Percentiles rank a stretch among this genome's conserved stretches.
These are phyloP conservation scores for Madurella mycetomatis DNA, from an alignment of 2,329 filamentous ascomycete genomes.

Conservation along the genomic window DNA sequence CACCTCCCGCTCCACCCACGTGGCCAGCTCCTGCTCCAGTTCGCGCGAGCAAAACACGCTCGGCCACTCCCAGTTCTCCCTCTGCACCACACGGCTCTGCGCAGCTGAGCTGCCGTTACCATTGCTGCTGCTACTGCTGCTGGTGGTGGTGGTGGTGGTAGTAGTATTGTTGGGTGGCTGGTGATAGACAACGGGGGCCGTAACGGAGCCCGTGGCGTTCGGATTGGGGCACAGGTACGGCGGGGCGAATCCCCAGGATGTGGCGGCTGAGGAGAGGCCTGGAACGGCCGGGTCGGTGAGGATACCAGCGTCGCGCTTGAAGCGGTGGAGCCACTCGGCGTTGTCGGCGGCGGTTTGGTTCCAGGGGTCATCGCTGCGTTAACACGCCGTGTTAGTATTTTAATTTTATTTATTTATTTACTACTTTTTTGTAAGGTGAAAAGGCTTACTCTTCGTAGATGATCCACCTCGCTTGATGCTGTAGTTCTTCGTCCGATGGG, in stretches of 20 bases:
- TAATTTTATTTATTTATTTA: no score
- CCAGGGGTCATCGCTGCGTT: slow-evolving; percentile 55
- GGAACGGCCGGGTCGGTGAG: slow-evolving; percentile 45
- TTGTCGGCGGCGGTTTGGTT: slow-evolving; percentile 62
- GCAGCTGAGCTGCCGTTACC: slow-evolving; percentile 22
- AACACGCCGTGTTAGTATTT: neutral
- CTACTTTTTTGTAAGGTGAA: slow-evolving; percentile 18
- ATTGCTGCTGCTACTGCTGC: neutral
- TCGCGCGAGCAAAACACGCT: slow-evolving; percentile 55
- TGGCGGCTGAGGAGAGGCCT: slow-evolving; percentile 39
- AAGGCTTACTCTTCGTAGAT: slow-evolving; percentile 54
- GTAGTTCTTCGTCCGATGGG: slow-evolving; percentile 59
- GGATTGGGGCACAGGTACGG: slow-evolving; percentile 50
- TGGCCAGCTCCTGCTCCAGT: slow-evolving; percentile 50
- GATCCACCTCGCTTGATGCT: slow-evolving; percentile 60
- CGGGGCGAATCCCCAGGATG: slow-evolving; percentile 52
- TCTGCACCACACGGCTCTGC: slow-evolving; percentile 40
- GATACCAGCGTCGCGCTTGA: slow-evolving; percentile 56
- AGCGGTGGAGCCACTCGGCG: slow-evolving; percentile 57
- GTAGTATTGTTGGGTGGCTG: neutral
- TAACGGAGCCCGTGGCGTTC: slow-evolving; percentile 31
- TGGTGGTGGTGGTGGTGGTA: neutral
- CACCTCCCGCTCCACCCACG: slow-evolving; percentile 43
- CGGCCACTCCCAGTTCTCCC: slow-evolving; percentile 39
- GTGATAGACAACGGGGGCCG: slow-evolving; percentile 27